Base-by-base conservation (phyloP, 1,284 basidiomycete genomes). In the Puccinia brachypodii region DNA sequence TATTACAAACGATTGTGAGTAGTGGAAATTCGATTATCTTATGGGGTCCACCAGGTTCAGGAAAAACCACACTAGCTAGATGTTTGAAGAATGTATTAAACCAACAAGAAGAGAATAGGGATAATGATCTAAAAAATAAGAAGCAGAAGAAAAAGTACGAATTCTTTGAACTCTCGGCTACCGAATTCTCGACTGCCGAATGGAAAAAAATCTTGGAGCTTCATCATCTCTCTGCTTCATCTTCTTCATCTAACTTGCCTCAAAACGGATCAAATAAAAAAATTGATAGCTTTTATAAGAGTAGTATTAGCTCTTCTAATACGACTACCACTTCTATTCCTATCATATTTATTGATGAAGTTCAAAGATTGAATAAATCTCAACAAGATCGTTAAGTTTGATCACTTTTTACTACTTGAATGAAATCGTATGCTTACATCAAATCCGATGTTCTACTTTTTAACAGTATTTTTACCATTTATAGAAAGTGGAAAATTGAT, bases 281-380 rank as follows among this genome's bases (percentile, higher is more conserved):
- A 28, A 68, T 68, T 40, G n/a, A 22, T 13, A 42, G 40, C 40
- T 68, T 68, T 44, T 68, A 68, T 44, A 68, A 68, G 19, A 62
- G 60, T 25, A 0, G 92, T 92, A 75, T 89, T 91, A 83, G 89
- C 53, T 19, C 9, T 40, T 68, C 22, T 19, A 11, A 7, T 40
- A 14, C 58, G 4, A 9, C 58, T 44, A 33, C 69, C 44, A 31
- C 38, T 4, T 33, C 31, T 13, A 68, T 89, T 77, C 94, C 92
- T 0, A 87, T 94, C 28, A 85, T 94, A 3, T 94, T 94, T 85
- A 87, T 94, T 82, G 95, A 96, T 85, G 94, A 96, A 87, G 91
- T 96, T 4, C 94, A 96, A 87, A 90, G 92, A n/a, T 88, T 95
- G 85, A 94, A 91, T 84, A 93, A 91, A 84, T 89, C 92, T 2